Conservation (phyloP, 192 early-diverging fungal genomes). For the Rhizoclosmatium globosum region DNA sequence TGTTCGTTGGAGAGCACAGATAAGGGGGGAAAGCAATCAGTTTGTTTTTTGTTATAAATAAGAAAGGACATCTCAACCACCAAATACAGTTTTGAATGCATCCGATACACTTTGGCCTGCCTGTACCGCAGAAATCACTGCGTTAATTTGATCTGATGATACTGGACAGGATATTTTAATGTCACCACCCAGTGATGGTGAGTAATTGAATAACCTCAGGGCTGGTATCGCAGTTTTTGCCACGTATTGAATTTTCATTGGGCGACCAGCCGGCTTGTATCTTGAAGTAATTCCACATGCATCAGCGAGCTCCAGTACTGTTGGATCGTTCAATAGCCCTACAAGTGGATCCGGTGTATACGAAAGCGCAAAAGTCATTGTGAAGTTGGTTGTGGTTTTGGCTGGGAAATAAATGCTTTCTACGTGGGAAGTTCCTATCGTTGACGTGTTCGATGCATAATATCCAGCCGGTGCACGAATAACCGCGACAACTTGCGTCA, state of each 20-base stretch:
- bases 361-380: slow-evolving; percentile 39
- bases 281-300: slow-evolving; percentile 41
- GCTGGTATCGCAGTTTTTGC: slow-evolving; percentile 30
- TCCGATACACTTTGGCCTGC: not conserved
- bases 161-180: slow-evolving; percentile 31
- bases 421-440: slow-evolving; percentile 32
- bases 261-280: slow-evolving; percentile 7
- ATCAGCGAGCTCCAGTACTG: slow-evolving; percentile 38
- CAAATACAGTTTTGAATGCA: slow-evolving; percentile 14
- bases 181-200: slow-evolving; percentile 24
- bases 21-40: too few species aligned
- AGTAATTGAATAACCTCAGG: slow-evolving; percentile 33
- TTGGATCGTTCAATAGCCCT: slow-evolving; percentile 40
- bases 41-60: too few species aligned
- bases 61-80: not conserved
- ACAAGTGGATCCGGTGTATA: slow-evolving; percentile 36
- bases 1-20: too few species aligned
- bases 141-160: not conserved
- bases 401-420: slow-evolving; percentile 34
- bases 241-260: slow-evolving; percentile 41
- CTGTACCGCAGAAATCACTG: slow-evolving; percentile 15
- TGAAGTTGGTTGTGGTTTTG: slow-evolving; percentile 28
- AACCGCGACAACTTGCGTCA: not conserved
- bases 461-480: slow-evolving; percentile 7
- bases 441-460: not conserved